Conservation (phyloP, 768 basidiomycete genomes). For the Leccinum pellstonianum region DNA sequence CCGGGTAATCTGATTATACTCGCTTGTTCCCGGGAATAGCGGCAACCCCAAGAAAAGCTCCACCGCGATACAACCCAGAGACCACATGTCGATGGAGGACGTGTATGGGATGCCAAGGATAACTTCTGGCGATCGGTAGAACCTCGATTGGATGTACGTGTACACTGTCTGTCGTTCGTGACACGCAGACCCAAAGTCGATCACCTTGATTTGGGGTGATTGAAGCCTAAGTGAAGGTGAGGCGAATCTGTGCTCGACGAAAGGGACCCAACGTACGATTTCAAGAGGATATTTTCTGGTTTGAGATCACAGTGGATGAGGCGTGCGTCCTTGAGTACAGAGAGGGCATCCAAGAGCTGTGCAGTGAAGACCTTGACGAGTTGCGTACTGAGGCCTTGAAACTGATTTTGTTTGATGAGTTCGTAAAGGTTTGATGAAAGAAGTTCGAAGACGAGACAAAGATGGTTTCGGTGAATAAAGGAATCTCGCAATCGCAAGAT, state of each 20-base stretch:
- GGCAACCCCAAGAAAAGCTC: constrained; percentile 96
- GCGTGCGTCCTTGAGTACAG: constrained; percentile 90
- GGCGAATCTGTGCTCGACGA: not conserved
- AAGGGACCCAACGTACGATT: constrained; percentile 59
- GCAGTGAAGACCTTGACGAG: constrained; percentile 99
- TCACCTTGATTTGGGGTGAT: constrained; percentile 97
- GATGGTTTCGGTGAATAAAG: constrained; percentile 94
- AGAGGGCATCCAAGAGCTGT: constrained; percentile 89
- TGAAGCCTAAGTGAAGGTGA: constrained; percentile 59
- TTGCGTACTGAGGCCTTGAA: constrained; percentile 94
- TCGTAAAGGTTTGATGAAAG: constrained; percentile 98
- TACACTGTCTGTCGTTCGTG: constrained; percentile 99
- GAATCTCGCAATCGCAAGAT: constrained; percentile 93
- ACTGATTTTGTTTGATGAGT: constrained; percentile 99
- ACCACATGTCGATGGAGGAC: constrained; percentile 99
- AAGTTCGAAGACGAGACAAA: constrained; percentile 97
- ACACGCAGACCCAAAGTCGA: constrained; percentile 98
- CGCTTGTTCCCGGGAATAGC: constrained; percentile 97
- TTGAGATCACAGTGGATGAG: constrained; percentile 99
- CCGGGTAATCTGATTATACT: constrained; percentile 96
- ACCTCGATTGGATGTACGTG: constrained; percentile 98
- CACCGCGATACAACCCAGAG: constrained; percentile 95
- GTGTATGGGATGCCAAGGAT: constrained; percentile 93
- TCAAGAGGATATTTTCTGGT: constrained; percentile 96
- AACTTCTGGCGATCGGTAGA: constrained; percentile 98